Evolutionary conservation across 352 stramenopile species (phyloP), one percentile per base, ranked within the genome.

Genomic region (Phytophthora syringae): DNA sequence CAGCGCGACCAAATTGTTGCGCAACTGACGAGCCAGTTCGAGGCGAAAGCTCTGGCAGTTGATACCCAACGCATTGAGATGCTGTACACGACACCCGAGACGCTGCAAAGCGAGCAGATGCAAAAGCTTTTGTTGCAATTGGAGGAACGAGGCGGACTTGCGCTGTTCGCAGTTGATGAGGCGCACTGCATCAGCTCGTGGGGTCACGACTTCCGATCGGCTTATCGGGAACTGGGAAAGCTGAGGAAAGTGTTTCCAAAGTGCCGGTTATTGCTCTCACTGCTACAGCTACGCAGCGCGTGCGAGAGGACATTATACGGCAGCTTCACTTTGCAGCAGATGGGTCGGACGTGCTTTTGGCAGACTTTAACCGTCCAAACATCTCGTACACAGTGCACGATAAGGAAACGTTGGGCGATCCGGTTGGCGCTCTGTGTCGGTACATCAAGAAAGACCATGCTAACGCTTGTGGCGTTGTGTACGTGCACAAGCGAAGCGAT

Each of bases 161-260:
- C 78, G 30, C 84, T 78, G 60, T 97, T 73, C 78, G 83, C 71
- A 50, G 57, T 98, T 28, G 94, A 98, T 56, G 94, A 98, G 61
- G 92, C 90, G 5, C 94, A 98, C 61, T 98, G 93, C 71, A 89
- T 98, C 68, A 96, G 85, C 28, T 89, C 97, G 10, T 97, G 90
- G 91, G 81, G 34, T 62, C 80, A 97, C 69, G 93, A 98, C 71
- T 98, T 98, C 61, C 77, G 94, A 1, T 88, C 90, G 5, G 75
- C 80, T 47, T 90, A 89, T 55, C 77, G 73, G 5, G 72, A 73
- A 9, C 50, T 90, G 39, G 77, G 81, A 1, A 64, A 53, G 18
- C 28, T 90, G 18, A 80, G 80, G 7, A 54, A 52, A 3, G 22
- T 30, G 27, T 81, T 82, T 13, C 70, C 3, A 61, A 22, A 34